Conservation (phyloP, 345 rosid species). For the Rhizophora mangle region DNA sequence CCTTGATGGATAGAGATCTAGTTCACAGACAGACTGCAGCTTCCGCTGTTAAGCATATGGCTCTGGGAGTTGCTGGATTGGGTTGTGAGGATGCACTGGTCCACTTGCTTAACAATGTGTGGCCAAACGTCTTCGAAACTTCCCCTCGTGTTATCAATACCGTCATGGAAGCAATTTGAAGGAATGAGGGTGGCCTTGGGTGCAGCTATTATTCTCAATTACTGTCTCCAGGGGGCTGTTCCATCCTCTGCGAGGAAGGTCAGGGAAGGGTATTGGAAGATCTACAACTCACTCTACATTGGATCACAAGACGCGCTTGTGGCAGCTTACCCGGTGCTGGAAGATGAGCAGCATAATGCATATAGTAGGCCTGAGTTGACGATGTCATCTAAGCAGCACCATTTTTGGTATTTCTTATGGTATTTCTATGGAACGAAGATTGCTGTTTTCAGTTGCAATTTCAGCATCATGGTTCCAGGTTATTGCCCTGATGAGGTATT, state of each 20-base stretch:
- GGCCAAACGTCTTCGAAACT: constrained; percentile 99
- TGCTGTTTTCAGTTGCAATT: too few species aligned
- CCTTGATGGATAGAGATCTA: constrained; percentile 94
- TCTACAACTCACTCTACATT: constrained; percentile 89
- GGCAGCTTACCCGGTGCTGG: constrained; percentile 82
- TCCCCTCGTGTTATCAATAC: constrained; percentile 99
- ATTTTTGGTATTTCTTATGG: too few species aligned
- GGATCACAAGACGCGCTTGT: constrained; percentile 93
- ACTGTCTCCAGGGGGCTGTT: constrained; percentile 98
- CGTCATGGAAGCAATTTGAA: constrained; percentile 95
- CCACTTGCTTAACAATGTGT: constrained; percentile 85
- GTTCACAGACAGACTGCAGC: constrained; percentile 99
- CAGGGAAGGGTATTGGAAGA: constrained; percentile 99
- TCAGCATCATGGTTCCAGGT: too few species aligned
- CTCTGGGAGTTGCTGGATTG: constrained; percentile 93
- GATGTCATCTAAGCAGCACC: constrained; percentile 43
- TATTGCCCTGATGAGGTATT: too few species aligned
- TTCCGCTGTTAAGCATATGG: constrained; percentile 98
- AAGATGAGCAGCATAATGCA: constrained; percentile 69
- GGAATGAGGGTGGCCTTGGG: constrained; percentile 97
- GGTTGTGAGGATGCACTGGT: constrained; percentile 96
- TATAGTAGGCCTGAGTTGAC: constrained; percentile 89
- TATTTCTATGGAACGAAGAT: too few species aligned
- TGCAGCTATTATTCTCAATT: constrained; percentile 76
- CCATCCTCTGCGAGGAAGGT: constrained; percentile 98